Percentiles rank a stretch among this genome's conserved stretches.
These are phyloP conservation scores for Cyclotella choctawhatcheeana DNA, from an alignment of 108 stramenopile species.

Conservation along the genomic window DNA sequence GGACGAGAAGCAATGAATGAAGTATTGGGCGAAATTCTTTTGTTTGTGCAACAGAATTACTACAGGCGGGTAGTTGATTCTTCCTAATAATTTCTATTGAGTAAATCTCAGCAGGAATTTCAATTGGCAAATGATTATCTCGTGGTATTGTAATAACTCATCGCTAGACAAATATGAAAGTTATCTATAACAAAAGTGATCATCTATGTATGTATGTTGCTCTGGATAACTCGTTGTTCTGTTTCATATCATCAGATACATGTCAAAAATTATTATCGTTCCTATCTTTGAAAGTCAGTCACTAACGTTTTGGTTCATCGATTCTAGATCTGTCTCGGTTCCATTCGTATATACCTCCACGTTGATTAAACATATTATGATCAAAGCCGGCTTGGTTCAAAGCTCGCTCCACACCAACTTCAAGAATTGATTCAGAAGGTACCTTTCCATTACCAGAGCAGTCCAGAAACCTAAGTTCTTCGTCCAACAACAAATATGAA, in stretches of 20 bases:
- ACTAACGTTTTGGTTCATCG: not conserved
- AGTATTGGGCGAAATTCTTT: constrained; percentile 2
- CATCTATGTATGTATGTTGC: too few relatives aligned
- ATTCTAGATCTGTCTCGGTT: constrained; percentile 5
- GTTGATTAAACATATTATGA: constrained; percentile 41
- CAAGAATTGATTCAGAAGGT: constrained; percentile 32
- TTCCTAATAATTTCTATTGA: too few relatives aligned
- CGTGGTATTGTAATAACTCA: too few relatives aligned
- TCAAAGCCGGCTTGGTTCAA: constrained; percentile 51
- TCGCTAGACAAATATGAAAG: too few relatives aligned
- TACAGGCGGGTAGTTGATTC: too few relatives aligned
- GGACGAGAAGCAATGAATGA: constrained; percentile 74
- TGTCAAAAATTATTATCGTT: too few relatives aligned
- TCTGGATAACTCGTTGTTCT: too few relatives aligned
- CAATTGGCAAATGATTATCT: not conserved
- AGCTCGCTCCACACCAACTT: constrained; percentile 44
- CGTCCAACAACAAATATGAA: constrained; percentile 49
- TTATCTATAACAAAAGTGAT: too few relatives aligned
- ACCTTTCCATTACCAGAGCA: constrained; percentile 47
- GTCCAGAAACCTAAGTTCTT: constrained; percentile 52
- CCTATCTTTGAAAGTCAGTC: too few relatives aligned
- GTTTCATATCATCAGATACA: too few relatives aligned
- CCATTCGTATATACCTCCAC: constrained; percentile 49
- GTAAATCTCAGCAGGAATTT: too few relatives aligned
- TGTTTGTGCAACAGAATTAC: constrained; percentile 13